These are phyloP conservation scores for Russula sp. DNA, from an alignment of 768 basidiomycete genomes.

Conservation along the genomic window DNA sequence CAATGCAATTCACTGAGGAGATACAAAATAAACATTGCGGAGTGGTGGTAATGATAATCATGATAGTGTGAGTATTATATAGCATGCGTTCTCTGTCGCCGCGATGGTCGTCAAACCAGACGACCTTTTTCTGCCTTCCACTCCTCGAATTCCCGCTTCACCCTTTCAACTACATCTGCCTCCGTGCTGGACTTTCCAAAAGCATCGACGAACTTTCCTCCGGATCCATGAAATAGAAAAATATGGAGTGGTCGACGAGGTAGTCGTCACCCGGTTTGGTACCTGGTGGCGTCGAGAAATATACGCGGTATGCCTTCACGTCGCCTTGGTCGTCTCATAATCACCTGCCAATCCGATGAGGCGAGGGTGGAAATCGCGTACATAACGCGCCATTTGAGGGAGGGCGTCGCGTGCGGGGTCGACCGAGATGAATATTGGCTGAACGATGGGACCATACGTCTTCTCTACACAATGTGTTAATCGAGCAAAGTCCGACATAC, in stretches of 20 bases:
- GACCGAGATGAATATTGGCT: conserved; percentile 92
- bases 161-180: conserved; percentile 63
- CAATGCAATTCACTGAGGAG: conserved; percentile 1
- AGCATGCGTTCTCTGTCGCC: not conserved
- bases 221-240: conserved; percentile 98
- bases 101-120: conserved; percentile 33
- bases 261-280: conserved; percentile 91
- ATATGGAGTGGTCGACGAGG: conserved; percentile 95
- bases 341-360: conserved; percentile 85
- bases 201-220: conserved; percentile 92
- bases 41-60: conserved; percentile 14
- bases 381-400: conserved; percentile 58
- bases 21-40: conserved; percentile 8
- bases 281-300: conserved; percentile 93
- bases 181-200: conserved; percentile 81
- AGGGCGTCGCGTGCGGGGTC: conserved; percentile 89
- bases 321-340: conserved; percentile 79
- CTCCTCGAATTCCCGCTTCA: conserved; percentile 49
- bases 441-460: conserved; percentile 65
- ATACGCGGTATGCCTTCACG: conserved; percentile 96
- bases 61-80: conserved; percentile 3
- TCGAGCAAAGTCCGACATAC: not conserved
- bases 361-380: conserved; percentile 86
- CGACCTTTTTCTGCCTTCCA: conserved; percentile 42
- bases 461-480: conserved; percentile 49